Evolutionary conservation across 169 alveolate genomes (phyloP).

Genomic region (Sarcocystis neurona): DNA sequence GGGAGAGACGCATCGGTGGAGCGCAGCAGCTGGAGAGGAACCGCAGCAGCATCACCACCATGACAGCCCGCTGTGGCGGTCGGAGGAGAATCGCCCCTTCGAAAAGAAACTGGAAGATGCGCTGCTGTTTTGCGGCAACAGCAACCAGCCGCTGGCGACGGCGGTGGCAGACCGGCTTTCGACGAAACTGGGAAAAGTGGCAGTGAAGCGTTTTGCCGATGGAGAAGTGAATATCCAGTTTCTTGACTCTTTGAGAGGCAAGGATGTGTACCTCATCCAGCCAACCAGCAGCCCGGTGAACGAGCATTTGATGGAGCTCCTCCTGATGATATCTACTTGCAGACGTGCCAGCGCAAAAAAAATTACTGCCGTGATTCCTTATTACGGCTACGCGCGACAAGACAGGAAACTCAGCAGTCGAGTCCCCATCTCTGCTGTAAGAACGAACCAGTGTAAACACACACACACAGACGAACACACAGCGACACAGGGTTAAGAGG

Average conservation of each 20-base stretch:
- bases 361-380: constrained; percentile 96
- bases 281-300: constrained; percentile 97
- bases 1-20: too few relatives aligned
- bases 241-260: constrained; percentile 88
- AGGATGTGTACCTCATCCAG: constrained; percentile 91
- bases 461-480: too few relatives aligned
- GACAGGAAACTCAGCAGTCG: constrained; percentile 87
- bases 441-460: too few relatives aligned
- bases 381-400: constrained; percentile 94
- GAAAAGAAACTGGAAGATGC: constrained; percentile 62
- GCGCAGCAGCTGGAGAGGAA: too few relatives aligned
- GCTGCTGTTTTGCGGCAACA: constrained; percentile 56
- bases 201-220: constrained; percentile 62
- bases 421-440: constrained; percentile 92
- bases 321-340: constrained; percentile 93
- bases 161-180: constrained; percentile 62
- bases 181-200: constrained; percentile 54
- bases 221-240: constrained; percentile 79
- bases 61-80: constrained; percentile 64
- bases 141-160: constrained; percentile 55
- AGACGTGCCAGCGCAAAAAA: constrained; percentile 92
- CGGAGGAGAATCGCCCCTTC: constrained; percentile 58
- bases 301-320: constrained; percentile 93
- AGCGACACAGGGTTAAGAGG: too few relatives aligned
- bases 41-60: neutral